Percentiles rank a stretch among this genome's conserved stretches.
Conservation (phyloP, 345 rosid species). For the Zanthoxylum bungeanum region DNA sequence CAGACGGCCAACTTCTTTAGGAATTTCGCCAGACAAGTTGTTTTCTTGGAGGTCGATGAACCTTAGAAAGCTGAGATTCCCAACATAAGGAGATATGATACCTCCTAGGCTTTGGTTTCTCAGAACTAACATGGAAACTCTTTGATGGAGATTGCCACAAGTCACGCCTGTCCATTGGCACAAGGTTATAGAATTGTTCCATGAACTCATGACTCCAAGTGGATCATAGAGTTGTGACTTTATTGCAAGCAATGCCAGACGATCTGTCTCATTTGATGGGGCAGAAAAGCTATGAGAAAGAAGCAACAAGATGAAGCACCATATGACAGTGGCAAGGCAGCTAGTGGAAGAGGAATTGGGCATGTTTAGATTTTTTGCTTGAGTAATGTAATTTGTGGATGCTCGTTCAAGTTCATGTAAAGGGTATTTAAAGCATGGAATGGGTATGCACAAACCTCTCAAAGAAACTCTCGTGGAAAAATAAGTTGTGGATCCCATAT, state of each 20-base stretch:
- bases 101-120: not conserved
- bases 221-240: not conserved
- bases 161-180: not conserved
- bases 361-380: not conserved
- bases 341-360: not conserved
- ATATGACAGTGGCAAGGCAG: not conserved
- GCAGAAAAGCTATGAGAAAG: not conserved
- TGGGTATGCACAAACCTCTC: not conserved
- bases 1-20: slow-evolving; percentile 12
- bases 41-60: slow-evolving; percentile 1
- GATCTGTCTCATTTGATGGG: not conserved
- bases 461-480: too few species aligned
- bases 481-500: too few species aligned
- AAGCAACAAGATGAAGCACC: not conserved
- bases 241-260: not conserved
- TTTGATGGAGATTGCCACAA: not conserved
- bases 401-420: not conserved
- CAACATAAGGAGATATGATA: not conserved
- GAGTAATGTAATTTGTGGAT: not conserved
- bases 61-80: slow-evolving; percentile 4
- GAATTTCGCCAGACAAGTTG: slow-evolving; percentile 2
- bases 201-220: not conserved
- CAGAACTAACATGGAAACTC: not conserved
- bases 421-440: not conserved
- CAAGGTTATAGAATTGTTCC: not conserved